Base-by-base conservation (phyloP, 176 grass and related monocot genomes). In the Oryza meridionalis region DNA sequence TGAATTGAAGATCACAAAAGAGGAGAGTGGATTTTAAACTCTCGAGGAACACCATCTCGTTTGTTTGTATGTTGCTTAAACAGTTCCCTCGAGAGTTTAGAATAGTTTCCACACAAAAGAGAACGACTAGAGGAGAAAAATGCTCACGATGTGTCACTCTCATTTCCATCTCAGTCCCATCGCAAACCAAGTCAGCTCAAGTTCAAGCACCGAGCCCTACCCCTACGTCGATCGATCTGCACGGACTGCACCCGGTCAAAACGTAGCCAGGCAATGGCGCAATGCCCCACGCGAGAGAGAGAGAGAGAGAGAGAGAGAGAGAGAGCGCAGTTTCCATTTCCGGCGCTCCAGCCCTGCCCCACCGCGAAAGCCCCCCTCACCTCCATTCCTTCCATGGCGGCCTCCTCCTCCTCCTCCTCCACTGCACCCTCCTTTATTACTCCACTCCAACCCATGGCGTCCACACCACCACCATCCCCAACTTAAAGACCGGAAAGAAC, bases 321-420 rank as follows among this genome's bases (percentile, higher is more conserved):
- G 76, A 62, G 70, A 63, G 31, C 40, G 68, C 84, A 32, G 26
- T 92, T 92, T 71, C 94, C 91, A 79, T 93, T 96, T 87, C 72
- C 63, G 85, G 74, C 69, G 73, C 78, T 69, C 70, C 87, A 50
- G 61, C 73, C 69, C 88, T 86, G 87, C 77, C 78, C 87, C 40
- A 43, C 16, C 11, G 50, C 89, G 86, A 97, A 97, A 94, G 91
- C 79, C 58, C 29, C 29, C 80, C 75, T 77, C 78, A 42, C 75
- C 84, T 87, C 78, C 69, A 66, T 70, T 77, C 89, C 91, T 31
- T 79, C 84, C 76, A 90, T 92, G 89, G 91, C 81, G 47, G 15
- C 73, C 58, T 22, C 32, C 32, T 4, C 32, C 32, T 33, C 32
- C 27, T 27, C 27, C 27, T 29, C 73, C 58, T 22, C 17, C 53